These are phyloP conservation scores for Athelia sp. DNA, from an alignment of 1,284 basidiomycete species.

Conservation along the genomic window DNA sequence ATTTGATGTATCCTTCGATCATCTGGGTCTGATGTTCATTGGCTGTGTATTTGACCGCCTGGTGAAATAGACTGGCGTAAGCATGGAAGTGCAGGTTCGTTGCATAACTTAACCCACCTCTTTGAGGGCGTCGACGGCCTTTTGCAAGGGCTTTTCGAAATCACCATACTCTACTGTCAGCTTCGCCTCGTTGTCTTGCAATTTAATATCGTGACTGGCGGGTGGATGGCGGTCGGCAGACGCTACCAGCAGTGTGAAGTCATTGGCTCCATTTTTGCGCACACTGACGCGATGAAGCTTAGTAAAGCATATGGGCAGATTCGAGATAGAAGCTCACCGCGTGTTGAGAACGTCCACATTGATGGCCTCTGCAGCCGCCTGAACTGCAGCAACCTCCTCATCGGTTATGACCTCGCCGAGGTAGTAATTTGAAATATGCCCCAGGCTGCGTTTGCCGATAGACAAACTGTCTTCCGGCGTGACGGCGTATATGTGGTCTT, in stretches of 20 bases:
- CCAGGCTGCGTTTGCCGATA: constrained; percentile 73
- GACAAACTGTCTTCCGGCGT: constrained; percentile 60
- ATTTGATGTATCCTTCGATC: constrained; percentile 75
- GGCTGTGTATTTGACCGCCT: constrained; percentile 70
- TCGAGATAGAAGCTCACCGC: constrained; percentile 39
- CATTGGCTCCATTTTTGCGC: constrained; percentile 52
- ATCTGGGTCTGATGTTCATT: constrained; percentile 70
- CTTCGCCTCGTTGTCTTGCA: constrained; percentile 35
- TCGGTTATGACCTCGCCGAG: constrained; percentile 66
- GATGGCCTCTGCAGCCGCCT: constrained; percentile 67
- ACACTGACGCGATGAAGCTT: constrained; percentile 37
- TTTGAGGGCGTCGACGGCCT: constrained; percentile 49
- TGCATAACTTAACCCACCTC: constrained; percentile 39
- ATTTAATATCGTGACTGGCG: constrained; percentile 41
- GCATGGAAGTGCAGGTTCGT: not conserved
- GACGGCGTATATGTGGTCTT: constrained; percentile 65
- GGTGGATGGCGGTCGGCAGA: constrained; percentile 45
- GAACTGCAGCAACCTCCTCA: constrained; percentile 70
- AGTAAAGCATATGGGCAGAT: not conserved
- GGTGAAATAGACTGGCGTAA: not conserved
- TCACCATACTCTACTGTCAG: constrained; percentile 72
- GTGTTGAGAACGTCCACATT: constrained; percentile 76
- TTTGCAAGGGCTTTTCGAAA: constrained; percentile 50
- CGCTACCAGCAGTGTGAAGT: constrained; percentile 70
- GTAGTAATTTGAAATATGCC: constrained; percentile 82